Evolutionary conservation across 495 filamentous ascomycete species (phyloP), one percentile per base, ranked within the genome.

Genomic region (Penicillium roqueforti): DNA sequence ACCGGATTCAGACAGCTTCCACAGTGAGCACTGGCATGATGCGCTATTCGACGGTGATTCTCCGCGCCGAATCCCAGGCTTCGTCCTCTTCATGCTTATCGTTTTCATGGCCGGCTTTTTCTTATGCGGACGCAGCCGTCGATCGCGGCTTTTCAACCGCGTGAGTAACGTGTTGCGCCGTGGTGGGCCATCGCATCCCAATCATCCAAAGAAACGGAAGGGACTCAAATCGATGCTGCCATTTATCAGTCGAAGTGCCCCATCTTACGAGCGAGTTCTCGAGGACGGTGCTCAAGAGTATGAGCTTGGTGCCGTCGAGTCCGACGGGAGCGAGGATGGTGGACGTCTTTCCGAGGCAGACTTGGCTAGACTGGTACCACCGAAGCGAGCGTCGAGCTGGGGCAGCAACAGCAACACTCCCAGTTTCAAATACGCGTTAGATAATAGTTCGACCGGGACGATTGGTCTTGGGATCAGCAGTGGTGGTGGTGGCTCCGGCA

Each of bases 241-340:
- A 3, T 74, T 88, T 51, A 77, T 87, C 4, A 70, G 74, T 20
- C 60, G 79, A 14, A 71, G 77, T 20, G 70, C 70, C 22, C 83
- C 89, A 46, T 79, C 81, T 8, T 96, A 96, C 59, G 91, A 96
- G 67, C 84, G 89, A 16, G 87, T 97, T 11, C 70, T 96, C 45
- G 91, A 96, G 68, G 87, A 89, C 54, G 92, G 87, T 10, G 61
- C 78, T 32, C 63, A 68, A 29, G 83, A 87, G 10, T 88, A 91
- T 55, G 91, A 95, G 63, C 77, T 95, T 4, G 81, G 78, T 16
- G 81, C 80, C 16, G 73, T 77, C 38, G 86, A 84, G 18, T 83
- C 79, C 1, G 82, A 83, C 22, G 73, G 73, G 32, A 78, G 77
- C 23, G 74, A 77, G 10, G 77, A 83, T 60, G 65, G 57, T 14